Evolutionary conservation across 1,284 basidiomycete species (phyloP).

Genomic region (Phylloporus sp.): DNA sequence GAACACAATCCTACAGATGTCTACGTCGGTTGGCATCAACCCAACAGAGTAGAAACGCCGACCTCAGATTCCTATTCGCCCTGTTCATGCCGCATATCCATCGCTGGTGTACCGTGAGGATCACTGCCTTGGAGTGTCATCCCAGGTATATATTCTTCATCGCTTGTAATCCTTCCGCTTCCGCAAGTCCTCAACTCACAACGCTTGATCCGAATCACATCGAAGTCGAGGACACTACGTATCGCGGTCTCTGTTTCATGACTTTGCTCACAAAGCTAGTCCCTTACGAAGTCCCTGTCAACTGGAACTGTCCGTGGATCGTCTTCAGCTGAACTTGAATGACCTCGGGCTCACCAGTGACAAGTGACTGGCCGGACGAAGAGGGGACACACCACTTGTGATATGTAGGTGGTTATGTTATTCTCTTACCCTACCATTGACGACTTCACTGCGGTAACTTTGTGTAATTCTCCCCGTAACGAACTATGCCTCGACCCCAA

Average conservation of each 20-base stretch:
- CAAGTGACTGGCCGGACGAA: too few relatives aligned
- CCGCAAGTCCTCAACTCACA: constrained; percentile 54
- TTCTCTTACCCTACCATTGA: too few relatives aligned
- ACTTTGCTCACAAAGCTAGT: constrained; percentile 14
- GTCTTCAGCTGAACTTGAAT: too few relatives aligned
- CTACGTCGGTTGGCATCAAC: neutral
- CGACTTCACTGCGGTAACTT: too few relatives aligned
- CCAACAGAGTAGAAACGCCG: too few relatives aligned
- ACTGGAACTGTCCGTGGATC: constrained; percentile 55
- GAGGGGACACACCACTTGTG: too few relatives aligned
- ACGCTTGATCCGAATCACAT: constrained; percentile 52
- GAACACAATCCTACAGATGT: constrained; percentile 11
- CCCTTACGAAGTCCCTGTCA: constrained; percentile 67
- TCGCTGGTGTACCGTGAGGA: constrained; percentile 18
- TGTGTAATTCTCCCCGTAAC: too few relatives aligned
- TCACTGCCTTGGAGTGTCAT: constrained; percentile 47
- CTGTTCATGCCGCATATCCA: constrained; percentile 54
- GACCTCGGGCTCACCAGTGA: too few relatives aligned
- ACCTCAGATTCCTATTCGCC: constrained; percentile 47
- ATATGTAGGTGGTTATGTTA: too few relatives aligned
- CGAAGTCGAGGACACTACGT: neutral
- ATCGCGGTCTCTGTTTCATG: too few relatives aligned
- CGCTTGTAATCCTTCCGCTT: constrained; percentile 39
- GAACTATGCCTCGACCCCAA: too few relatives aligned
- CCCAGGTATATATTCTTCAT: constrained; percentile 51